phyloP scores from a whole-genome alignment of 768 basidiomycete species.

The Tulasnella sp. region DNA sequence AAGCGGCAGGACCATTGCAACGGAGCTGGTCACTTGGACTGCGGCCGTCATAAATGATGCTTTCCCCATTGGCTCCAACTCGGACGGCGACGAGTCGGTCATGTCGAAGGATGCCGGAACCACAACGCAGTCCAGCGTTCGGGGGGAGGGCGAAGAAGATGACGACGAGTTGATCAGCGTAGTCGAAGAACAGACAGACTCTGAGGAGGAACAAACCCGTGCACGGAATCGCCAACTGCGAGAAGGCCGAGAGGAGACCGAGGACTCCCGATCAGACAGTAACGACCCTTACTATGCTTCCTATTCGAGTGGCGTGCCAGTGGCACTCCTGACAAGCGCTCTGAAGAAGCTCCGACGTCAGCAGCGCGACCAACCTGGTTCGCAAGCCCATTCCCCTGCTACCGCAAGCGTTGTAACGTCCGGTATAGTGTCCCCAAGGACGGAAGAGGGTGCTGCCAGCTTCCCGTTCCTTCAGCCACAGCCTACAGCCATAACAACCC shows the following conservation, averaged over 20 bases:
- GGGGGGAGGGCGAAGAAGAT: conserved; percentile 7
- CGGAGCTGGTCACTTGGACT: conserved; percentile 7
- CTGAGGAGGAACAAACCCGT: conserved; percentile 1
- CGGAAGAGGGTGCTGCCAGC: not conserved
- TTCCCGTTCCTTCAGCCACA: not conserved
- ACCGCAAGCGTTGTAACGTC: not conserved
- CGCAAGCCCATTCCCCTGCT: conserved; percentile 1
- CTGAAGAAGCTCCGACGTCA: not conserved
- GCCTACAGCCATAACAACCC: conserved; percentile 4
- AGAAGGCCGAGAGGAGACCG: not conserved
- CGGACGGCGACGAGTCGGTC: conserved; percentile 3
- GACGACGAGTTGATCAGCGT: conserved; percentile 15
- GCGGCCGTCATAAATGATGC: conserved; percentile 12
- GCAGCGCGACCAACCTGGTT: not conserved
- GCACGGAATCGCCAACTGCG: not conserved
- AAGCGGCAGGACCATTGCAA: not conserved
- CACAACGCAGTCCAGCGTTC: not conserved
- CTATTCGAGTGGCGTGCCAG: conserved; percentile 1
- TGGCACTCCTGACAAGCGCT: conserved; percentile 3
- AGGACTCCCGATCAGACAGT: conserved; percentile 1
- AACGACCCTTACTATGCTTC: conserved; percentile 3
- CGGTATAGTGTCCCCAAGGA: not conserved
- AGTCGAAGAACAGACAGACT: conserved; percentile 12
- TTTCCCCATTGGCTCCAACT: conserved; percentile 4
- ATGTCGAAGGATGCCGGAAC: not conserved